Percentiles rank a stretch among this genome's conserved stretches.
These are phyloP conservation scores for Syncephalastrum sp. DNA, from an alignment of 371 early-diverging fungal genomes.

Conservation along the genomic window DNA sequence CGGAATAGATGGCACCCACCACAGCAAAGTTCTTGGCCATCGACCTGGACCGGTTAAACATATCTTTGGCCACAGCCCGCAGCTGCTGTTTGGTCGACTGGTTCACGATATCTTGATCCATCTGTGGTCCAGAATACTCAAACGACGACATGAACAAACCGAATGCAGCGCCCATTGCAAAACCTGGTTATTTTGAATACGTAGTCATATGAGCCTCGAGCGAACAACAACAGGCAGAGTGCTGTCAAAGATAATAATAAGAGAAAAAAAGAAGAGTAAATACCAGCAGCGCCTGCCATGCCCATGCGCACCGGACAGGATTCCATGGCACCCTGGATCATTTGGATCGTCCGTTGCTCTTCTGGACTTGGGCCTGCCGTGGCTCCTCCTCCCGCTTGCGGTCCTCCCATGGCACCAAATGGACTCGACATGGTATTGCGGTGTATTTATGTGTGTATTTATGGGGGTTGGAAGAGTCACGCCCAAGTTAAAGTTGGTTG, in stretches of 20 bases:
- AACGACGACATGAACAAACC: conserved; percentile 92
- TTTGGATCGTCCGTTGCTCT: conserved; percentile 39
- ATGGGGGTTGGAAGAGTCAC: too few species aligned
- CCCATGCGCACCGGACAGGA: conserved; percentile 79
- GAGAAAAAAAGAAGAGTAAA: too few species aligned
- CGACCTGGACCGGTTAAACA: conserved; percentile 76
- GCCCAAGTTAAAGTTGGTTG: too few species aligned
- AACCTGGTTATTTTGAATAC: conserved; percentile 50
- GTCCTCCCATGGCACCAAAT: too few species aligned
- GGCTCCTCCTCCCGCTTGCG: too few species aligned
- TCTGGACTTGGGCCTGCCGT: conserved; percentile 5
- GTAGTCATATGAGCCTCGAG: neutral
- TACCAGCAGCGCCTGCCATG: conserved; percentile 76
- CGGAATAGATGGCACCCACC: conserved; percentile 89
- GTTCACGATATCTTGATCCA: conserved; percentile 59
- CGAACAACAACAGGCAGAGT: too few species aligned
- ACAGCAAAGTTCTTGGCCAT: conserved; percentile 94
- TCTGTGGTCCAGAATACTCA: conserved; percentile 68
- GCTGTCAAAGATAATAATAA: too few species aligned
- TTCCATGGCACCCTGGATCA: conserved; percentile 55
- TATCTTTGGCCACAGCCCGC: conserved; percentile 81
- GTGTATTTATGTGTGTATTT: too few species aligned
- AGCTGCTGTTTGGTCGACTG: conserved; percentile 78
- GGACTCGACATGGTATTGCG: too few species aligned
- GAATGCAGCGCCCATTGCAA: conserved; percentile 88